Percentiles rank a stretch among this genome's conserved stretches.
Conservation (phyloP, 2,329 filamentous ascomycete genomes). For the Aureobasidium sp. region DNA sequence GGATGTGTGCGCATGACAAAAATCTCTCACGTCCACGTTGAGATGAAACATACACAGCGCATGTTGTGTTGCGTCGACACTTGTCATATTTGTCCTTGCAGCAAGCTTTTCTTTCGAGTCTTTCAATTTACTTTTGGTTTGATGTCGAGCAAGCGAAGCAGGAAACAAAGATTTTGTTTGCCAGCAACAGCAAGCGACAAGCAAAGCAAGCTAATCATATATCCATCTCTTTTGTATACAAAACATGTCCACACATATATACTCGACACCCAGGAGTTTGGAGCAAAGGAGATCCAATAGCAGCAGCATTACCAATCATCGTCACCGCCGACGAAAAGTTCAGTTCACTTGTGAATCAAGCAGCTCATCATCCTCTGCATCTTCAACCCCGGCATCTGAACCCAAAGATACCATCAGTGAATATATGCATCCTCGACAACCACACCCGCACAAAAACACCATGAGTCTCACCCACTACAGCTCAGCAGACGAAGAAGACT, state of each 20-base stretch:
- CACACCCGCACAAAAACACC: background rate
- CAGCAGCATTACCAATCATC: background rate
- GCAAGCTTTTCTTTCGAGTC: background rate
- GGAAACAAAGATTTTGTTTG: background rate
- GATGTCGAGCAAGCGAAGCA: background rate
- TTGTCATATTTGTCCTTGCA: background rate
- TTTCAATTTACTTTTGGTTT: background rate
- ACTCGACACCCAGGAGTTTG: background rate
- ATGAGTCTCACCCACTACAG: constrained; percentile 8
- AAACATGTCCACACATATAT: background rate
- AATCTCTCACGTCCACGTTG: background rate
- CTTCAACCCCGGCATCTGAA: background rate
- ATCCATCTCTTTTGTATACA: background rate
- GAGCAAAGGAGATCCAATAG: background rate
- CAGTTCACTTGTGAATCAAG: background rate
- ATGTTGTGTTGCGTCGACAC: background rate
- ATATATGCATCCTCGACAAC: background rate
- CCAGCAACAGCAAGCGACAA: background rate
- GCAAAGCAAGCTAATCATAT: background rate
- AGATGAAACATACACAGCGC: background rate
- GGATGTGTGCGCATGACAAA: background rate
- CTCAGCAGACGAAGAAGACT: background rate
- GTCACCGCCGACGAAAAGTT: background rate
- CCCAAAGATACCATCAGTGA: background rate
- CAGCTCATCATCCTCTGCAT: background rate